phyloP scores from a whole-genome alignment of 441 rosid species.

The Gossypium laxum region DNA sequence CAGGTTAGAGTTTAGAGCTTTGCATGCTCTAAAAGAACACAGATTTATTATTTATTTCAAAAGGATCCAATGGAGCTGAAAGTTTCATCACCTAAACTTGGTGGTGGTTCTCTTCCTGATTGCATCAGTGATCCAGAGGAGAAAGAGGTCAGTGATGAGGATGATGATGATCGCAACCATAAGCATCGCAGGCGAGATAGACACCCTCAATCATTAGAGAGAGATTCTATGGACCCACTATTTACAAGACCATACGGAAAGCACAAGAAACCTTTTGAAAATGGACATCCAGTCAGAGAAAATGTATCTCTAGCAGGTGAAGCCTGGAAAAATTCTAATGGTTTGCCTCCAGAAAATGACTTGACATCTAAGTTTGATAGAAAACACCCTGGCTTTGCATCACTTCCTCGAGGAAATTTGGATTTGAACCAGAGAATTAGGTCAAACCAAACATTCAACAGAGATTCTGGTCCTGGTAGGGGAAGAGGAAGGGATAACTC shows the following conservation, averaged over 20 bases:
- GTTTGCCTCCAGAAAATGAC: constrained; percentile 30
- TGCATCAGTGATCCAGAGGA: constrained; percentile 74
- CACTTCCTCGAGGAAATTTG: constrained; percentile 35
- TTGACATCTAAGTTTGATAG: constrained; percentile 38
- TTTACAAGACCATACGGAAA: constrained; percentile 60
- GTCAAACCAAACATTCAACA: constrained; percentile 39
- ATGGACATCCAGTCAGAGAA: constrained; percentile 32
- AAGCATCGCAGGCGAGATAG: constrained; percentile 79
- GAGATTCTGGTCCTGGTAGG: constrained; percentile 61
- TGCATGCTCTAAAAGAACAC: constrained; percentile 22
- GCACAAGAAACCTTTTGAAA: constrained; percentile 48
- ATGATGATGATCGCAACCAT: constrained; percentile 97
- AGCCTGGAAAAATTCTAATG: constrained; percentile 34
- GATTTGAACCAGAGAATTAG: constrained; percentile 52
- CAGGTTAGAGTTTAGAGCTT: constrained; percentile 21
- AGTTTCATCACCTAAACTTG: constrained; percentile 54
- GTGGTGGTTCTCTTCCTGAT: constrained; percentile 55
- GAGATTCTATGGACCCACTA: constrained; percentile 49
- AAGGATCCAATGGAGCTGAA: constrained; percentile 56
- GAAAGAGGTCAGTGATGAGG: constrained; percentile 90
- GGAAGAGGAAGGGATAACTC: constrained; percentile 81
- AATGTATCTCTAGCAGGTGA: constrained; percentile 49
- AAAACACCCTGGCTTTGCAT: constrained; percentile 36
- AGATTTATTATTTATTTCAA: constrained; percentile 15
- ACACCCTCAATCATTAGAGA: constrained; percentile 57